These are phyloP conservation scores for Cubamyces lactineus DNA, from an alignment of 768 basidiomycete species.

Conservation along the genomic window DNA sequence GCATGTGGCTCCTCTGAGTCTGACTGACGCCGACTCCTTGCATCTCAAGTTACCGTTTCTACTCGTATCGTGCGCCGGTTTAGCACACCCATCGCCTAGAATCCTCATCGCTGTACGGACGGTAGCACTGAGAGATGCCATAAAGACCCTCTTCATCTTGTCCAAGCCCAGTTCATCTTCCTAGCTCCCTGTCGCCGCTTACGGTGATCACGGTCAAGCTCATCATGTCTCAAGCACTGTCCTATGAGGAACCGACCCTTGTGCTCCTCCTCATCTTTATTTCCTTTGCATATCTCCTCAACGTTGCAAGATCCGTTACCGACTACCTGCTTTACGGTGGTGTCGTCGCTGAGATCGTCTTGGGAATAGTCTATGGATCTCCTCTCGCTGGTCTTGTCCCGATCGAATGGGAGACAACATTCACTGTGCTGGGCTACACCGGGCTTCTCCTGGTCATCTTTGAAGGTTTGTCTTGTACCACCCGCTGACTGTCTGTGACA, in stretches of 20 bases:
- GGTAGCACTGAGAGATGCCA: no score
- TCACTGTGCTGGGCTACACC: conserved; percentile 49
- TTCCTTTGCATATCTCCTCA: conserved; percentile 60
- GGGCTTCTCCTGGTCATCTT: conserved; percentile 39
- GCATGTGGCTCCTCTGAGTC: no score
- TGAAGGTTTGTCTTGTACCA: conserved; percentile 21
- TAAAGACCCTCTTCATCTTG: no score
- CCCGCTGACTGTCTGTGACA: conserved; percentile 37
- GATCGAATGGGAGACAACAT: conserved; percentile 43
- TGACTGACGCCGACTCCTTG: no score
- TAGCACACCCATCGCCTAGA: no score
- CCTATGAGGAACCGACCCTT: conserved; percentile 25
- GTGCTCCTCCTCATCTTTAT: conserved; percentile 46
- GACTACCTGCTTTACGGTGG: conserved; percentile 47
- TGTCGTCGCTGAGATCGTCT: conserved; percentile 53
- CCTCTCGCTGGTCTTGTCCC: conserved; percentile 52
- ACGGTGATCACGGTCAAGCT: no score
- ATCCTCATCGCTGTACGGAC: no score
- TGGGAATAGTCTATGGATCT: conserved; percentile 59
- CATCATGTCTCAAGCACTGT: not conserved
- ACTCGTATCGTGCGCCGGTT: no score
- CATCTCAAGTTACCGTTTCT: no score
- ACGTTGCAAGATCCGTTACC: conserved; percentile 48
- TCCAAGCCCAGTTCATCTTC: no score
- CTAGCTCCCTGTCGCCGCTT: no score